Evolutionary conservation across 805 yeast species (phyloP).

Genomic region (Wickerhamiella sergipiensis): DNA sequence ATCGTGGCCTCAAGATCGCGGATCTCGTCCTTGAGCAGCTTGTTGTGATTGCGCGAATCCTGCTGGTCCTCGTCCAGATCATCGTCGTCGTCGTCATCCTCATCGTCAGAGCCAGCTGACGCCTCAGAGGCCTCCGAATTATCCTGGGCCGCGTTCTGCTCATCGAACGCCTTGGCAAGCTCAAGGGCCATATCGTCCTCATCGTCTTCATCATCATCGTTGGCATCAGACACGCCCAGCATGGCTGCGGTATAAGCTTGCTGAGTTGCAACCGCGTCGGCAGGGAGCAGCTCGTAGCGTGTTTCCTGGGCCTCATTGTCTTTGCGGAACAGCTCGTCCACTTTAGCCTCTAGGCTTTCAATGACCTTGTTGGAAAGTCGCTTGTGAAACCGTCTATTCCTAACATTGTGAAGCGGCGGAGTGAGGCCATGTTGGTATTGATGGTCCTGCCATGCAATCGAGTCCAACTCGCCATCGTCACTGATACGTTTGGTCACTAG

Average conservation of each 20-base stretch:
- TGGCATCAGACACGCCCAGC: conserved; percentile 25
- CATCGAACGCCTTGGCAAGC: conserved; percentile 28
- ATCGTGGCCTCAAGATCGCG: conserved; percentile 68
- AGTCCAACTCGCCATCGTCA: conserved; percentile 32
- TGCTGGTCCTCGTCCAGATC: conserved; percentile 40
- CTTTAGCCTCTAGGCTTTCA: conserved; percentile 64
- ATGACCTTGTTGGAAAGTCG: conserved; percentile 57
- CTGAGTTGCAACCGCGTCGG: conserved; percentile 22
- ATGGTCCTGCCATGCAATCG: conserved; percentile 8
- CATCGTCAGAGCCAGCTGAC: conserved; percentile 31
- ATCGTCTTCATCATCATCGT: conserved; percentile 25
- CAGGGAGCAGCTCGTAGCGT: conserved; percentile 55
- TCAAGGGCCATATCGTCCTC: conserved; percentile 24
- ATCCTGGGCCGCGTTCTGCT: conserved; percentile 34
- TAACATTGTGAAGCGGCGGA: conserved; percentile 61
- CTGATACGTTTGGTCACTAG: conserved; percentile 49
- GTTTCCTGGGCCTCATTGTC: conserved; percentile 80
- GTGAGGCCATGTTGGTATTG: conserved; percentile 66
- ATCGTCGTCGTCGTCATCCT: conserved; percentile 38
- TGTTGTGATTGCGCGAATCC: conserved; percentile 47
- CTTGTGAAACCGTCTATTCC: conserved; percentile 56
- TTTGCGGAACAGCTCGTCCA: conserved; percentile 55
- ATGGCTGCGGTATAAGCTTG: conserved; percentile 23
- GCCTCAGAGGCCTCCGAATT: conserved; percentile 17
- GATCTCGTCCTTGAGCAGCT: conserved; percentile 73